Evolutionary conservation across 1,139 yeast genomes (phyloP).

Genomic region (Geotrichum armillariae): DNA sequence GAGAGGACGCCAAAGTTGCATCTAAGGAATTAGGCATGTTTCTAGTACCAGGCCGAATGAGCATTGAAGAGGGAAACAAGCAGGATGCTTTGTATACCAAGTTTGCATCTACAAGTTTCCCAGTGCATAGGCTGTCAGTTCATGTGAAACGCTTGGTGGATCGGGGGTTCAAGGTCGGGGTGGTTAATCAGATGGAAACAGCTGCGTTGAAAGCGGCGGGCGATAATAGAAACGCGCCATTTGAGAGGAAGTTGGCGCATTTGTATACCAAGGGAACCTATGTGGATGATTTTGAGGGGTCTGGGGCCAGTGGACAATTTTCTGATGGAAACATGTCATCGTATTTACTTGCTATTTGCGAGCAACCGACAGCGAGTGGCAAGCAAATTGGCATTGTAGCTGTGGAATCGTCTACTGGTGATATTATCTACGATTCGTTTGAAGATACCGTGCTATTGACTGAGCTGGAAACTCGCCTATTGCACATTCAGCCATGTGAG

Average conservation of each 20-base stretch:
- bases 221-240: conserved; percentile 50
- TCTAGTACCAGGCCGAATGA: conserved; percentile 64
- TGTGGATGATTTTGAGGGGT: conserved; percentile 50
- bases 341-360: conserved; percentile 4
- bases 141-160: conserved; percentile 55
- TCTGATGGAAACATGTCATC: conserved; percentile 25
- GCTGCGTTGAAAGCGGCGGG: conserved; percentile 65
- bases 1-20: conserved; percentile 75
- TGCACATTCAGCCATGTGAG: conserved; percentile 77
- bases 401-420: conserved; percentile 77
- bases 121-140: conserved; percentile 69
- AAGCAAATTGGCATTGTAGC: conserved; percentile 53
- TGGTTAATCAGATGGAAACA: conserved; percentile 83
- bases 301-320: conserved; percentile 28
- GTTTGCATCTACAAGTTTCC: conserved; percentile 84
- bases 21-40: conserved; percentile 67
- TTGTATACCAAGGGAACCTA: conserved; percentile 86
- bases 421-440: conserved; percentile 69
- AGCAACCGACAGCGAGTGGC: conserved; percentile 27
- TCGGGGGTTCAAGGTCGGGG: conserved; percentile 63
- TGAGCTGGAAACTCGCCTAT: conserved; percentile 70
- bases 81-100: conserved; percentile 46
- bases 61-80: conserved; percentile 48
- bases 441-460: conserved; percentile 52
- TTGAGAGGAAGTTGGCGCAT: conserved; percentile 66